Conservation (phyloP, 129 eudicot species). For the Flaveria linearis region DNA sequence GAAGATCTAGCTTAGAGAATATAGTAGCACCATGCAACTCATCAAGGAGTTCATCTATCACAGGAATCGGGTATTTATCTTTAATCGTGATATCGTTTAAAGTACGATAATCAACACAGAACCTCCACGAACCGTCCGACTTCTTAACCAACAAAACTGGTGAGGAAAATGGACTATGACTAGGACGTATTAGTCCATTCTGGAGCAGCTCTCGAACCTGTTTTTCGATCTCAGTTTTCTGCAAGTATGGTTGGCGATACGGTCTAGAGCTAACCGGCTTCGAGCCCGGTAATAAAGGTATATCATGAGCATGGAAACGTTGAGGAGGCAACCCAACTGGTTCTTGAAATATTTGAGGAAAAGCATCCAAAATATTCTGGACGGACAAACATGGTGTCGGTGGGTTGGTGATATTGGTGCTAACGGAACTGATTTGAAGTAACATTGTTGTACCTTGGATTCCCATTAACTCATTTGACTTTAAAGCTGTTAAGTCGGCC, state of each 20-base stretch:
- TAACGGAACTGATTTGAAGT: too few species aligned
- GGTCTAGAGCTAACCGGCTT: constrained; percentile 3
- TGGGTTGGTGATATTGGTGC: background rate
- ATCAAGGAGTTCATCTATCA: too few species aligned
- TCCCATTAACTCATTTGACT: background rate
- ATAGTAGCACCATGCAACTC: too few species aligned
- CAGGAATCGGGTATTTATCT: too few species aligned
- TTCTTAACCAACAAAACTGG: background rate
- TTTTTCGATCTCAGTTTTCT: background rate
- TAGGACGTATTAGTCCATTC: background rate
- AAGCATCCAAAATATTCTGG: background rate
- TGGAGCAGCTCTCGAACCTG: background rate
- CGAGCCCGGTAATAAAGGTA: background rate
- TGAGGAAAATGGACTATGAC: background rate
- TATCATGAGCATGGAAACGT: background rate
- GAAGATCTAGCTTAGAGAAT: too few species aligned
- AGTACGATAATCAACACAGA: too few species aligned
- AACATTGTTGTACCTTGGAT: too few species aligned
- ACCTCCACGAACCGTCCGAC: background rate
- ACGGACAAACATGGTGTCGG: background rate
- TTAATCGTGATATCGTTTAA: too few species aligned
- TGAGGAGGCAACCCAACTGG: background rate
- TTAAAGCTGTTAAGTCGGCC: background rate
- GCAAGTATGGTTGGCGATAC: constrained; percentile 6
- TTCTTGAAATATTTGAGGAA: background rate